phyloP scores from a whole-genome alignment of 1,284 basidiomycete species.

The Singerocomus inundabilis region DNA sequence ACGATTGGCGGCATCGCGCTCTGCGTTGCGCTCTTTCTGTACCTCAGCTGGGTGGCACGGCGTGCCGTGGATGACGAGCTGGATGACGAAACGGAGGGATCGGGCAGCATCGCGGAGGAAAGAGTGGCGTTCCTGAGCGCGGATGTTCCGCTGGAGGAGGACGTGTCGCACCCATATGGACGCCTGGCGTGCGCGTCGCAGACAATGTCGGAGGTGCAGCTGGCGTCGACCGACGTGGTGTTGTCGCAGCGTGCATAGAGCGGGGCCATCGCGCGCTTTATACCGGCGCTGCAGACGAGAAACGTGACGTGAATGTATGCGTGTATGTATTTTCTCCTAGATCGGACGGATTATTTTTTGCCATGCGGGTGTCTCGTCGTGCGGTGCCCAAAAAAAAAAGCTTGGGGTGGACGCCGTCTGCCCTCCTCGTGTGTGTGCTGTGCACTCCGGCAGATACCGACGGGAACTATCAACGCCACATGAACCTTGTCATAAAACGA shows the following conservation, averaged over 20 bases:
- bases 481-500: conserved; percentile 28
- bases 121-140: conserved; percentile 40
- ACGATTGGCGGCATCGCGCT: conserved; percentile 69
- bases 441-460: conserved; percentile 13
- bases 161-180: conserved; percentile 17
- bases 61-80: conserved; percentile 79
- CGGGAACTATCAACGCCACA: conserved; percentile 29
- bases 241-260: conserved; percentile 23
- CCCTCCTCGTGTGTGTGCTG: too few species aligned
- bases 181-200: conserved; percentile 24
- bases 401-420: too few species aligned
- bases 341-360: too few species aligned
- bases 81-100: conserved; percentile 47
- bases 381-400: too few species aligned
- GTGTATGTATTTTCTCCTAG: too few species aligned
- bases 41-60: conserved; percentile 77
- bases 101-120: conserved; percentile 43
- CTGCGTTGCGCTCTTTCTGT: conserved; percentile 75
- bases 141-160: conserved; percentile 26
- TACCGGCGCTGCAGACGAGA: too few species aligned
- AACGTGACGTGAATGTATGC: too few species aligned
- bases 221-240: conserved; percentile 16
- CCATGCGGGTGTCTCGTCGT: too few species aligned
- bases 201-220: conserved; percentile 29
- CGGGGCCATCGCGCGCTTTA: neutral